A percentile compares a stretch with the other conserved stretches of the same genome.
Conservation (phyloP, 2,329 filamentous ascomycete species). For the Zarea fungicola region DNA sequence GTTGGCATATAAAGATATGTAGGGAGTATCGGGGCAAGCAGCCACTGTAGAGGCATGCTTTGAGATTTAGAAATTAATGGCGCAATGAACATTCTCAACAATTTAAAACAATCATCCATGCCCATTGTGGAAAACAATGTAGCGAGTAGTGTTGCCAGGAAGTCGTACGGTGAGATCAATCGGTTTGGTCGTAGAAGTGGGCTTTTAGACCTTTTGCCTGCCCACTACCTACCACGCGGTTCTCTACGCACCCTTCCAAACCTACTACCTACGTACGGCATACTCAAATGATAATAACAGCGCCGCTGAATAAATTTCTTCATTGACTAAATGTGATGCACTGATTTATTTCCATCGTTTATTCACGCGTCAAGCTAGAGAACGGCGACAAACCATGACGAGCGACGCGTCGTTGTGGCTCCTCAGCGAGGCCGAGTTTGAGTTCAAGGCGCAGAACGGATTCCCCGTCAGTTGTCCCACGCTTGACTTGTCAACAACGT, state of each 20-base stretch:
- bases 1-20: conserved; percentile 4
- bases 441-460: conserved; percentile 47
- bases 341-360: background rate
- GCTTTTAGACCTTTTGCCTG: background rate
- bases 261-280: too few species aligned
- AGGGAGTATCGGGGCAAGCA: conserved; percentile 4
- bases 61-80: conserved; percentile 16
- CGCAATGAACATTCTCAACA: conserved; percentile 13
- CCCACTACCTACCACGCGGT: too few species aligned
- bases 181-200: background rate
- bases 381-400: conserved; percentile 20
- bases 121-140: background rate
- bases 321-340: background rate
- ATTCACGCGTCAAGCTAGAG: background rate
- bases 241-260: too few species aligned
- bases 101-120: background rate
- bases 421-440: conserved; percentile 53
- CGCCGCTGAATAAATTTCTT: too few species aligned
- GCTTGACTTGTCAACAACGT: conserved; percentile 74
- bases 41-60: conserved; percentile 7
- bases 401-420: conserved; percentile 35
- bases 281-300: too few species aligned
- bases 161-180: background rate
- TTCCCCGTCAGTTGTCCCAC: conserved; percentile 74
- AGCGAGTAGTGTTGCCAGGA: too few species aligned